Conservation (phyloP, 176 grass and related monocot genomes). For the Triticum monococcum region DNA sequence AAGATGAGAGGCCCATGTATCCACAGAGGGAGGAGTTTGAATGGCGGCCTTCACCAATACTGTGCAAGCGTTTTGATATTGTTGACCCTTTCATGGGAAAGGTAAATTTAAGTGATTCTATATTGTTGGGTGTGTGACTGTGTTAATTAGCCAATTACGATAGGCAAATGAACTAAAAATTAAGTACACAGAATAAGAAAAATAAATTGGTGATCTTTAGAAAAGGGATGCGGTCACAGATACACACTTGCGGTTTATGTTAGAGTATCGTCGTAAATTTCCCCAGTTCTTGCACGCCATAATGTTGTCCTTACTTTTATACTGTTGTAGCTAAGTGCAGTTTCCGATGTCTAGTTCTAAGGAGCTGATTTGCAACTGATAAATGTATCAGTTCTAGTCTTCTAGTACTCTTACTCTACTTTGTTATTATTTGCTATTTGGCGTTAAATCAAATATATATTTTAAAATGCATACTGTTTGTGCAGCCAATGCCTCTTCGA, state of each 20-base stretch:
- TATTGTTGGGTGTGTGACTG: neutral
- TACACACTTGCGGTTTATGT: neutral
- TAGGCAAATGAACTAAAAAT: neutral
- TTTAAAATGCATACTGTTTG: constrained; percentile 18
- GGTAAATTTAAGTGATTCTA: constrained; percentile 39
- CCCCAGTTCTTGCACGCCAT: neutral
- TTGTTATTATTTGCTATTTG: constrained; percentile 1
- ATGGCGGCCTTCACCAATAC: constrained; percentile 78
- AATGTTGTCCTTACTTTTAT: neutral
- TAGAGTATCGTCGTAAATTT: neutral
- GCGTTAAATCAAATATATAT: neutral
- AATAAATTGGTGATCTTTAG: neutral
- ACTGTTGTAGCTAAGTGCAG: neutral
- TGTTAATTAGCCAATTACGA: neutral
- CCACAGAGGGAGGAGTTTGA: constrained; percentile 75
- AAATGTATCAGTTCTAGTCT: constrained; percentile 1
- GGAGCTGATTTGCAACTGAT: neutral
- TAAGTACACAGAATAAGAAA: constrained; percentile 5
- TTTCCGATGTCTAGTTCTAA: neutral
- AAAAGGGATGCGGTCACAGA: neutral
- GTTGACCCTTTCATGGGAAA: constrained; percentile 97
- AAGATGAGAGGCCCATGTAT: constrained; percentile 55
- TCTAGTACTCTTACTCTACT: neutral
- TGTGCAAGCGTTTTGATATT: constrained; percentile 97
- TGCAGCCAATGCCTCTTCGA: constrained; percentile 77